Evolutionary conservation across 768 basidiomycete species (phyloP).

Genomic region (Leccinum variicolor): DNA sequence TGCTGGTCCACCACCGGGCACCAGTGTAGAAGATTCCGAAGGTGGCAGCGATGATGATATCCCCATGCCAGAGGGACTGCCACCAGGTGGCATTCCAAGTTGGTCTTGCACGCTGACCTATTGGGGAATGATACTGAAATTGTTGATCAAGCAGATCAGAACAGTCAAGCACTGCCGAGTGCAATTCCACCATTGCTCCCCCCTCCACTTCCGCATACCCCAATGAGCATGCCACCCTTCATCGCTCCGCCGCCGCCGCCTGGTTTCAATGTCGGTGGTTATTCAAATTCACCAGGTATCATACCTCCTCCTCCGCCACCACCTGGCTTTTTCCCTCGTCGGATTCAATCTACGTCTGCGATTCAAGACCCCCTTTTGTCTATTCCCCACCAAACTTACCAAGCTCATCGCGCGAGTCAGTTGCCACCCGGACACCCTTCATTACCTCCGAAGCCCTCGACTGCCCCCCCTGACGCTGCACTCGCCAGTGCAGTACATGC

Average conservation of each 20-base stretch:
- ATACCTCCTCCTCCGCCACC: slow-evolving; percentile 44
- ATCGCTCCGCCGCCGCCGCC: slow-evolving; percentile 16
- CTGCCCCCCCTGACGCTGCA: slow-evolving; percentile 23
- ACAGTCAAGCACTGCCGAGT: slow-evolving; percentile 1
- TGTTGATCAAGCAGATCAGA: slow-evolving; percentile 4
- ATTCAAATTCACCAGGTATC: slow-evolving; percentile 13
- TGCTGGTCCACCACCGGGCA: slow-evolving; percentile 54
- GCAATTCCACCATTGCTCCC: slow-evolving; percentile 17
- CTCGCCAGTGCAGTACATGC: slow-evolving; percentile 45
- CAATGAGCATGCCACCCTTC: slow-evolving; percentile 18
- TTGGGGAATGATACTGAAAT: not conserved
- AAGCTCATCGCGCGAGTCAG: slow-evolving; percentile 59
- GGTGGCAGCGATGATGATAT: slow-evolving; percentile 79
- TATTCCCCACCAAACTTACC: slow-evolving; percentile 76
- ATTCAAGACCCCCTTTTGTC: slow-evolving; percentile 76
- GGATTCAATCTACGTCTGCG: slow-evolving; percentile 46
- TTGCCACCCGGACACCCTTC: slow-evolving; percentile 37
- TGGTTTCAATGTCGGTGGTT: slow-evolving; percentile 7
- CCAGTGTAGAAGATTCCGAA: slow-evolving; percentile 34
- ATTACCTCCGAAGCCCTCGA: slow-evolving; percentile 40
- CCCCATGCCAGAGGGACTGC: slow-evolving; percentile 83
- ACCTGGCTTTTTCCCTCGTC: slow-evolving; percentile 63
- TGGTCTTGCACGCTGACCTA: slow-evolving; percentile 1
- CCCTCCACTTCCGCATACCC: slow-evolving; percentile 16
- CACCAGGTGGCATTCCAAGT: slow-evolving; percentile 37